These are phyloP conservation scores for Penicillium sp. DNA, from an alignment of 2,329 filamentous ascomycete genomes.

Conservation along the genomic window DNA sequence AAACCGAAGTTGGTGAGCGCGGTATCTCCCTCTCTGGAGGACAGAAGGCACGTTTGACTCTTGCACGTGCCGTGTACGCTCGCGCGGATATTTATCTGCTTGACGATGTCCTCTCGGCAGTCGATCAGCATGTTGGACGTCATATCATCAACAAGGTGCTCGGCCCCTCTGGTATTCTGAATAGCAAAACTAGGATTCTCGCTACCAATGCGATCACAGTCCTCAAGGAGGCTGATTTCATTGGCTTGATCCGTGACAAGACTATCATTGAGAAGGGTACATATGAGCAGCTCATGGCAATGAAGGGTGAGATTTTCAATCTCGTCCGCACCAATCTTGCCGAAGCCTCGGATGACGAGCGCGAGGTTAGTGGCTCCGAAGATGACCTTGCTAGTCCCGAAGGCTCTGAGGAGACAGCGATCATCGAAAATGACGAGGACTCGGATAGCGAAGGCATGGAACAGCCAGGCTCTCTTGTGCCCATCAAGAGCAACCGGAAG, in stretches of 20 bases:
- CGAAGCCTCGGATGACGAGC: constrained; percentile 42
- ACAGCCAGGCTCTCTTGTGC: constrained; percentile 73
- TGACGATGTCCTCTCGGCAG: constrained; percentile 90
- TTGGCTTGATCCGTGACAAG: constrained; percentile 79
- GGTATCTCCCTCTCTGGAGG: constrained; percentile 95
- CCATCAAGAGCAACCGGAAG: constrained; percentile 64
- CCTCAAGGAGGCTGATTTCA: constrained; percentile 82
- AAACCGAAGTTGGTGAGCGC: constrained; percentile 93
- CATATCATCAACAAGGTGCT: constrained; percentile 95
- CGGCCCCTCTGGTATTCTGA: constrained; percentile 76
- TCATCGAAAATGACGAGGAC: constrained; percentile 50
- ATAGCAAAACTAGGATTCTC: constrained; percentile 83
- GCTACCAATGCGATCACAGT: constrained; percentile 95
- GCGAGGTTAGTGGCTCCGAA: constrained; percentile 55
- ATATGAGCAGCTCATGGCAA: constrained; percentile 84
- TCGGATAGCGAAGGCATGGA: constrained; percentile 61
- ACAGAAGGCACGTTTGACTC: constrained; percentile 88
- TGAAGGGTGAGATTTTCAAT: constrained; percentile 86
- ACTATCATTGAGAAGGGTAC: constrained; percentile 83
- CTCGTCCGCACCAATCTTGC: constrained; percentile 72
- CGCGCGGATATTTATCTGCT: constrained; percentile 94
- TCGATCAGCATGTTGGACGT: constrained; percentile 95
- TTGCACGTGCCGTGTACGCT: constrained; percentile 93
- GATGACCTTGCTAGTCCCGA: constrained; percentile 68
- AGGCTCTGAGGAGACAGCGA: constrained; percentile 58